Evolutionary conservation across 208 protist genomes (phyloP).

Genomic region (Trypanosoma vivax): DNA sequence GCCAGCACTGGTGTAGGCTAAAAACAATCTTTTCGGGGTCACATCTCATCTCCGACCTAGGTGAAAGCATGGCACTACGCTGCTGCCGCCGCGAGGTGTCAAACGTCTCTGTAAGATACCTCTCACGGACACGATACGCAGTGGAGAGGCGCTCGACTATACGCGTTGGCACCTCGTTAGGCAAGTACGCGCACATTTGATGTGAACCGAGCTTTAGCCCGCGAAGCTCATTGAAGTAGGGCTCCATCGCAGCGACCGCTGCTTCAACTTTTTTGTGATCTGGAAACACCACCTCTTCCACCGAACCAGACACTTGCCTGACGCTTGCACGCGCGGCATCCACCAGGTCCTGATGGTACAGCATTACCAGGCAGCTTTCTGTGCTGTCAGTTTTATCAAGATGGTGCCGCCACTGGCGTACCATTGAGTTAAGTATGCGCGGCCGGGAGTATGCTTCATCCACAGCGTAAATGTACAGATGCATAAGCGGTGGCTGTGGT

Average conservation of each 20-base stretch:
- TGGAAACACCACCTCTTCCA: background rate
- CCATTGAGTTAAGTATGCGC: slow-evolving; percentile 38
- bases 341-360: slow-evolving; percentile 52
- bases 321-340: slow-evolving; percentile 21
- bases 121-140: slow-evolving; percentile 26
- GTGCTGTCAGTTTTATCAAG: slow-evolving; percentile 37
- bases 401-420: slow-evolving; percentile 42
- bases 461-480: slow-evolving; percentile 59
- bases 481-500: slow-evolving; percentile 37
- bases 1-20: slow-evolving; percentile 60
- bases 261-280: slow-evolving; percentile 34
- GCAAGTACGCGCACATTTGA: slow-evolving; percentile 65
- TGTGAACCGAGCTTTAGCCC: slow-evolving; percentile 44
- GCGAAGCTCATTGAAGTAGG: slow-evolving; percentile 65
- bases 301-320: background rate
- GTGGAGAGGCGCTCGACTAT: slow-evolving; percentile 56
- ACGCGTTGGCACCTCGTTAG: slow-evolving; percentile 51
- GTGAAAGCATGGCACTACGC: background rate
- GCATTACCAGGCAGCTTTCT: slow-evolving; percentile 42
- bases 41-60: background rate
- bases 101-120: slow-evolving; percentile 23
- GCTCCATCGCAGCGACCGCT: slow-evolving; percentile 30
- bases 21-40: slow-evolving; percentile 16
- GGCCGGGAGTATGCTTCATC: slow-evolving; percentile 45
- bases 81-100: slow-evolving; percentile 22